Evolutionary conservation across 805 yeast genomes (phyloP).

Genomic region (Barnettozyma pratensis): DNA sequence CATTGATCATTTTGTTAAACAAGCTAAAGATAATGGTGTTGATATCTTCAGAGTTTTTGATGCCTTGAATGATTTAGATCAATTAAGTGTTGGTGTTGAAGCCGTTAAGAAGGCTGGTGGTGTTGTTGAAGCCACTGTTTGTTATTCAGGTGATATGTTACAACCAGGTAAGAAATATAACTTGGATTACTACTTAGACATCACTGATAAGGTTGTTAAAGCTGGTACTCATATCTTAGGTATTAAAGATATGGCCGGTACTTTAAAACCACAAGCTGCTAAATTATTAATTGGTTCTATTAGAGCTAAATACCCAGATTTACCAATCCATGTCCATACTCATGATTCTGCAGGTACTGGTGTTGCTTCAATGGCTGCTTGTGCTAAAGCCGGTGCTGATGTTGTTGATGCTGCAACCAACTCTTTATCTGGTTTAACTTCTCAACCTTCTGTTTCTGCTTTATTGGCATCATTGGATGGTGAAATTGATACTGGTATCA

Average conservation of each 20-base stretch:
- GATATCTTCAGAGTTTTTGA: conserved; percentile 98
- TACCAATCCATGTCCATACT: conserved; percentile 97
- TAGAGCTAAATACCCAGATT: conserved; percentile 81
- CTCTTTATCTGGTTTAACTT: conserved; percentile 97
- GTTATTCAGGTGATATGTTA: conserved; percentile 99
- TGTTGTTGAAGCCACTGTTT: conserved; percentile 96
- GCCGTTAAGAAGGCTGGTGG: conserved; percentile 99
- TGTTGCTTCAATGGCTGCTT: conserved; percentile 92
- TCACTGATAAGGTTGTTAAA: conserved; percentile 76
- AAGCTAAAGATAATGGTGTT: conserved; percentile 94
- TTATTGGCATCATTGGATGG: conserved; percentile 90
- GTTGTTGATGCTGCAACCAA: conserved; percentile 96
- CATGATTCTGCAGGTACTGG: conserved; percentile 99
- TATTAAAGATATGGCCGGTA: conserved; percentile 99
- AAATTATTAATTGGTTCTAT: conserved; percentile 70
- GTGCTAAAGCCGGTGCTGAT: conserved; percentile 96
- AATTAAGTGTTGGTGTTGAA: conserved; percentile 93
- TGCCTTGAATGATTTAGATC: conserved; percentile 94
- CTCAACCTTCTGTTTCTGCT: conserved; percentile 96
- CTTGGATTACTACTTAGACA: conserved; percentile 77
- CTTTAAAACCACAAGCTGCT: conserved; percentile 94
- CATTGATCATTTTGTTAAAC: conserved; percentile 91
- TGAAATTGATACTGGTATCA: conserved; percentile 68
- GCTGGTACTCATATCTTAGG: conserved; percentile 98
- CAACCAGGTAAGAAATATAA: conserved; percentile 94